Base-by-base conservation (phyloP, 306 rosid genomes). In the Rosa rugosa region DNA sequence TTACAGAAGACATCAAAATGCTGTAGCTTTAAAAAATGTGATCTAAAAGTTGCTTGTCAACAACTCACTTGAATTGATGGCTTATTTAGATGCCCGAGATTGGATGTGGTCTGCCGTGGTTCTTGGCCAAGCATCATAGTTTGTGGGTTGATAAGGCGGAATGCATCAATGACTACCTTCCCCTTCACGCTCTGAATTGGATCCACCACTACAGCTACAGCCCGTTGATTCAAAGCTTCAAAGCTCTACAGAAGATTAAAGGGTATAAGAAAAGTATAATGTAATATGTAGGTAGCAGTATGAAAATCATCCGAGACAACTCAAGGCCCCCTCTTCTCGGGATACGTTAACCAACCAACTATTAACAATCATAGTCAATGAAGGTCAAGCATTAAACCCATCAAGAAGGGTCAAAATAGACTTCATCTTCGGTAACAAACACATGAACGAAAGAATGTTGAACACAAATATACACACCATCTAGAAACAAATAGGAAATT, bases 101-200 rank as follows among this genome's bases (percentile, higher is more conserved):
- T 94, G 78, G 97, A 91, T 17, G 98, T 94, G 60, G 97, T 90
- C 77, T 91, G 97, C 5, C 98, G 86, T 31, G 98, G 98, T 85
- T 91, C 98, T 81, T 89, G 94, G 78, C 97, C 96, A 72, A 94
- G 89, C 98, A 94, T 86, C 96, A 94, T 87, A 36, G 94, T 90
- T 31, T 94, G 94, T 59, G 98, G 97, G 77, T 94, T 92, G 76
- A 94, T 89, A 56, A 94, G 83, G 80, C 96, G 96, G 77, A 94
- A 94, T n/a, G 98, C 98, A 77, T 94, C 98, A 54, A 94, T 89
- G 65, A 90, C 96, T 83, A 94, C 96, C 84, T 92, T 91, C 57
- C 98, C 98, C 83, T 94, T 92, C 62, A 94, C 97, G 84, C 96
- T 90, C 69, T 91, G 97, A 75, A 94, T 88, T 34, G 94, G 98